Conservation (phyloP, 1,139 yeast genomes). For the Lodderomyces jiufengensis region DNA sequence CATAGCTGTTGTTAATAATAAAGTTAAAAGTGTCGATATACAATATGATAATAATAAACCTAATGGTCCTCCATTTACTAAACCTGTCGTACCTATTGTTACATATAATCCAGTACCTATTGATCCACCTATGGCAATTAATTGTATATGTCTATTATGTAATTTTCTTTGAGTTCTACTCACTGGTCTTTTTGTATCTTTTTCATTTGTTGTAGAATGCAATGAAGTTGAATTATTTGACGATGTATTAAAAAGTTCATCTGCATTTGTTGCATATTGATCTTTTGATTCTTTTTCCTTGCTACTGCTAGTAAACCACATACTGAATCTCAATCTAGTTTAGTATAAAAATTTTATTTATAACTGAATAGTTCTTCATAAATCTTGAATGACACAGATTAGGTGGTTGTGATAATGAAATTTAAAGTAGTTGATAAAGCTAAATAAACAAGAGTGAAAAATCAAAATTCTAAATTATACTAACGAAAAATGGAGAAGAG, state of each 20-base stretch:
- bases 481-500: too few relatives aligned
- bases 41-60: slow-evolving; percentile 41
- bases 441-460: background rate
- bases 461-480: too few relatives aligned
- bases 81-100: slow-evolving; percentile 39
- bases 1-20: slow-evolving; percentile 61
- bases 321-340: background rate
- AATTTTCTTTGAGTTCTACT: slow-evolving; percentile 16
- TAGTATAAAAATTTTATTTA: too few relatives aligned
- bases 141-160: slow-evolving; percentile 52
- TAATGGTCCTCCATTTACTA: slow-evolving; percentile 46
- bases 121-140: slow-evolving; percentile 64
- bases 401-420: too few relatives aligned
- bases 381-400: too few relatives aligned
- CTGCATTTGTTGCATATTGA: too few relatives aligned
- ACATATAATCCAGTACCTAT: slow-evolving; percentile 49
- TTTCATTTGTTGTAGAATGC: too few relatives aligned
- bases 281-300: background rate
- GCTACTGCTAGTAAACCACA: slow-evolving; percentile 1
- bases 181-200: too few relatives aligned
- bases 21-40: slow-evolving; percentile 50
- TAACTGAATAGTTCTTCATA: too few relatives aligned
- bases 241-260: too few relatives aligned
- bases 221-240: too few relatives aligned
- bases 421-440: too few relatives aligned